phyloP scores from a whole-genome alignment of 768 basidiomycete species.

The Leccinum disarticulatum region DNA sequence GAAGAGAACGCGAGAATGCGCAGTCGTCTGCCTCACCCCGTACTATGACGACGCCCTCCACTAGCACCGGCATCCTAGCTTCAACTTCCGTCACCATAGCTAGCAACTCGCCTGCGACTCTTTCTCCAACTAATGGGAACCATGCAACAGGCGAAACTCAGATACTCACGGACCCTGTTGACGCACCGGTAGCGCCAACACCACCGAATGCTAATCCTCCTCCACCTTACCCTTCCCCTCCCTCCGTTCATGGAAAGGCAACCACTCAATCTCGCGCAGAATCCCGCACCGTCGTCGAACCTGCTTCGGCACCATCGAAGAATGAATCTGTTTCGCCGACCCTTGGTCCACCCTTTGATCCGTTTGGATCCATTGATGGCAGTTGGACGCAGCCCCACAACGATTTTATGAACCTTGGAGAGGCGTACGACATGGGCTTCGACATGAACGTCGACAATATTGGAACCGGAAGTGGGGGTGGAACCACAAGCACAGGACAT shows the following conservation, averaged over 20 bases:
- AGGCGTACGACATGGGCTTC: constrained; percentile 47
- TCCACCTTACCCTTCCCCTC: constrained; percentile 57
- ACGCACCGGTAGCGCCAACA: constrained; percentile 4
- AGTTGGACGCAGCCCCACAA: constrained; percentile 38
- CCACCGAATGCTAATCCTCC: constrained; percentile 18
- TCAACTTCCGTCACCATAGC: constrained; percentile 12
- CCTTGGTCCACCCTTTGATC: constrained; percentile 39
- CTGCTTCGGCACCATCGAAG: constrained; percentile 9
- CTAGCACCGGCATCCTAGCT: constrained; percentile 10
- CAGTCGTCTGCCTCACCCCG: constrained; percentile 31
- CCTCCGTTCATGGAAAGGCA: constrained; percentile 41
- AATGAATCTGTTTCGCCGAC: constrained; percentile 18
- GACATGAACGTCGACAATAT: constrained; percentile 44
- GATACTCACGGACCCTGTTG: constrained; percentile 15
- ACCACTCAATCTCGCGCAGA: constrained; percentile 16
- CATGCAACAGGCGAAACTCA: constrained; percentile 21
- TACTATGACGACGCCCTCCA: constrained; percentile 22
- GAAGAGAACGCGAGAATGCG: constrained; percentile 59
- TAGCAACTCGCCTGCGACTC: constrained; percentile 15
- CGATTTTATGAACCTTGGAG: constrained; percentile 39
- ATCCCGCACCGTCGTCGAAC: constrained; percentile 23
- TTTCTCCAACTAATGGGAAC: constrained; percentile 14
- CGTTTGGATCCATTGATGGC: constrained; percentile 42
- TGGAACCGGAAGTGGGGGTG: constrained; percentile 29
- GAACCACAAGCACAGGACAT: constrained; percentile 23